phyloP scores from a whole-genome alignment of 345 rosid genomes.

The Adansonia digitata region DNA sequence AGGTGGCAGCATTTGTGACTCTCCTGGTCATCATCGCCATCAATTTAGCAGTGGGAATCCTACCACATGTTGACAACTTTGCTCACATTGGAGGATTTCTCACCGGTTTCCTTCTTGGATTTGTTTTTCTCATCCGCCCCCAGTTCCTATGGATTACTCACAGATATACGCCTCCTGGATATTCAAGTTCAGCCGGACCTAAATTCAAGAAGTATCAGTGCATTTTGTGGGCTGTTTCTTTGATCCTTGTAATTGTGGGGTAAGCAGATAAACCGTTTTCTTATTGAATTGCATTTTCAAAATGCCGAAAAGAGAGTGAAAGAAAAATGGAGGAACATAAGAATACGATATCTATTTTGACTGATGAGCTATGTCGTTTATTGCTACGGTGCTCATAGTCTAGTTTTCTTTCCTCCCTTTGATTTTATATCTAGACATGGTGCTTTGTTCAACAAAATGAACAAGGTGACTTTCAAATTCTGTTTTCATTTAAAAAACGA shows the following conservation, averaged over 20 bases:
- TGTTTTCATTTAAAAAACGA: not conserved
- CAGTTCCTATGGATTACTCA: slow-evolving; percentile 77
- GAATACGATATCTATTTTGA: not conserved
- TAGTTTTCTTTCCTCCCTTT: not conserved
- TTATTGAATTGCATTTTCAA: not conserved
- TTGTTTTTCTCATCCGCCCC: slow-evolving; percentile 82
- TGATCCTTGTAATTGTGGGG: slow-evolving; percentile 63
- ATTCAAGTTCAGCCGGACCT: slow-evolving; percentile 24
- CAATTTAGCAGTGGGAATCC: slow-evolving; percentile 87
- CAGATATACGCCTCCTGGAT: slow-evolving; percentile 38
- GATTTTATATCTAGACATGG: not conserved
- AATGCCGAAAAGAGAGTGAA: not conserved
- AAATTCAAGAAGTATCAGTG: slow-evolving; percentile 73
- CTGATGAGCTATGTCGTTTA: not conserved
- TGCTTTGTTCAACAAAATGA: not conserved
- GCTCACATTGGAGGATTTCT: slow-evolving; percentile 95
- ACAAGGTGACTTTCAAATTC: not conserved
- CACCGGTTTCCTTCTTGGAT: slow-evolving; percentile 85
- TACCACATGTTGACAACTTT: slow-evolving; percentile 97
- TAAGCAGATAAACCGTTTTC: slow-evolving; percentile 29
- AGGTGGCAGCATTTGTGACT: slow-evolving; percentile 66
- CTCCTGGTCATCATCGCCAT: slow-evolving; percentile 61
- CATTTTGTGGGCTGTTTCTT: slow-evolving; percentile 69
- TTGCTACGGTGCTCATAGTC: not conserved
- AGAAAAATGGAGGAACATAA: not conserved